These are phyloP conservation scores for Limtongia smithiae DNA, from an alignment of 805 yeast genomes.

Conservation along the genomic window DNA sequence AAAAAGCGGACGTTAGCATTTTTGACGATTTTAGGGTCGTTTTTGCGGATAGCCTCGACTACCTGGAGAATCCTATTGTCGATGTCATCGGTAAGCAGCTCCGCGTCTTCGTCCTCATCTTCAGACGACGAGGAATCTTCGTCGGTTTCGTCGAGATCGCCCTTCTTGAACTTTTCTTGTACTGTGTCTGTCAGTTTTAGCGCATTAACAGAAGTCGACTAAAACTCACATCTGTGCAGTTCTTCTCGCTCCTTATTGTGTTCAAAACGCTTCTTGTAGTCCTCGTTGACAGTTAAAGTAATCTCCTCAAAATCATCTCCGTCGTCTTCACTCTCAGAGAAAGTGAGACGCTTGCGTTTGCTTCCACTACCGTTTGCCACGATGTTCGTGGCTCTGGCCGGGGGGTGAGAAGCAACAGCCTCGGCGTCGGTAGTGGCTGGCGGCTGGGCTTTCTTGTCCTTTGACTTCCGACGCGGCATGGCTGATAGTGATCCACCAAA, in stretches of 20 bases:
- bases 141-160: constrained; percentile 35
- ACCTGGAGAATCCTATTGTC: constrained; percentile 76
- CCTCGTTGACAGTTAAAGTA: constrained; percentile 28
- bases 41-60: constrained; percentile 60
- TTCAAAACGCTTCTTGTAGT: constrained; percentile 34
- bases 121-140: constrained; percentile 48
- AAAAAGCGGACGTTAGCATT: constrained; percentile 73
- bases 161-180: constrained; percentile 32
- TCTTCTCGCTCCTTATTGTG: constrained; percentile 38
- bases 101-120: constrained; percentile 90
- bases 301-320: constrained; percentile 27
- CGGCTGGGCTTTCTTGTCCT: too few species aligned
- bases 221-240: constrained; percentile 28
- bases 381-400: too few species aligned
- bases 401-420: too few species aligned
- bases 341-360: constrained; percentile 5
- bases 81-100: constrained; percentile 77
- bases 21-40: constrained; percentile 58
- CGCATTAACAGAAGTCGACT: background rate
- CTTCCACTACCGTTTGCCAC: too few species aligned
- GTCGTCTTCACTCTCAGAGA: constrained; percentile 8
- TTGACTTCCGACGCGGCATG: too few species aligned
- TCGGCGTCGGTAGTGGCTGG: too few species aligned
- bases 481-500: too few species aligned
- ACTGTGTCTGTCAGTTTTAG: constrained; percentile 7